Percentiles rank a stretch among this genome's conserved stretches.
Evolutionary conservation across 306 rosid species (phyloP).

Genomic region (Hippophae gyantsensis): DNA sequence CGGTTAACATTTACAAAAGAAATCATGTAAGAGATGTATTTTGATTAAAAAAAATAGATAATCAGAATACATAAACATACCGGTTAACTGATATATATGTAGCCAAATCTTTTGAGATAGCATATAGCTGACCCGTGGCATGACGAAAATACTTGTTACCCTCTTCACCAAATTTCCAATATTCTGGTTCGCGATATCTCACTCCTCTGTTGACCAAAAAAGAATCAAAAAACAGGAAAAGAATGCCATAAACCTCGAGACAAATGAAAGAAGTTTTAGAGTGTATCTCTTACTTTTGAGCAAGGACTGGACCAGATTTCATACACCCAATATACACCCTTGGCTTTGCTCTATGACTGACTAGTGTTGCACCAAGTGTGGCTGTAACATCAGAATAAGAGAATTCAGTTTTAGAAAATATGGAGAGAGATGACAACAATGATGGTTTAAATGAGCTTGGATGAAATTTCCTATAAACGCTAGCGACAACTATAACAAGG

Average conservation of each 20-base stretch:
- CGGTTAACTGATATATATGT: constrained; percentile 41
- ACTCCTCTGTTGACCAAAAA: constrained; percentile 36
- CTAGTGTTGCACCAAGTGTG: constrained; percentile 48
- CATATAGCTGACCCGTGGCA: constrained; percentile 57
- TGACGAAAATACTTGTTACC: constrained; percentile 61
- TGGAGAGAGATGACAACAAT: not conserved
- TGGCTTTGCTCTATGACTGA: constrained; percentile 35
- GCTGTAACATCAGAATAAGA: constrained; percentile 22
- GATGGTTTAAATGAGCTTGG: too few relatives aligned
- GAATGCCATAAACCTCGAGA: not conserved
- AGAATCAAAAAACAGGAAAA: not conserved
- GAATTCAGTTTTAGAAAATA: not conserved
- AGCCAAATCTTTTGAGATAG: constrained; percentile 46
- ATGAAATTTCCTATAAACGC: too few relatives aligned
- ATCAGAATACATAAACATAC: constrained; percentile 20
- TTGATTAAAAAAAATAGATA: constrained; percentile 3
- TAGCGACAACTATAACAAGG: too few relatives aligned
- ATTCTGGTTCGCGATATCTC: constrained; percentile 50
- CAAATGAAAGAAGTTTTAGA: not conserved
- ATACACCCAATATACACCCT: constrained; percentile 53
- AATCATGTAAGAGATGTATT: not conserved
- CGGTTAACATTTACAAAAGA: constrained; percentile 4
- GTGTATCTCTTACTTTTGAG: constrained; percentile 35
- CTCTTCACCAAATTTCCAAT: constrained; percentile 55
- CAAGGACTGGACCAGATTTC: constrained; percentile 59